Evolutionary conservation across 768 basidiomycete species (phyloP).

Genomic region (Lactarius vividus): DNA sequence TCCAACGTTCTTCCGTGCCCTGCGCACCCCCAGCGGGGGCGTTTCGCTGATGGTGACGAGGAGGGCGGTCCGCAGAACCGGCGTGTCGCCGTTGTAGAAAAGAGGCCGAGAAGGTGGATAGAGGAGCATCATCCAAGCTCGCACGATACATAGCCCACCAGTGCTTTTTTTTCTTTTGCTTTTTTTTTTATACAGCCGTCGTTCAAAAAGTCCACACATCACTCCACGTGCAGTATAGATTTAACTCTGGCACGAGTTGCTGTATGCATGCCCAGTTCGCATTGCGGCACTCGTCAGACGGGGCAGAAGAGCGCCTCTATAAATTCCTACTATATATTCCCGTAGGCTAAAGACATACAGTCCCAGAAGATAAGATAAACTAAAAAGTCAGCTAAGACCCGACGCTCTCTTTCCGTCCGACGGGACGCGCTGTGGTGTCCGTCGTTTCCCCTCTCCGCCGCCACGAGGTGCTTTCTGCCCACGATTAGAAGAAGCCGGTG

Average conservation of each 20-base stretch:
- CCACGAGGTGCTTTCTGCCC: neutral
- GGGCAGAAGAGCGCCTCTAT: neutral
- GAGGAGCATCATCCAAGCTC: constrained; percentile 53
- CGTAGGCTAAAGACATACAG: neutral
- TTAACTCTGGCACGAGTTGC: neutral
- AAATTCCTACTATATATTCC: neutral
- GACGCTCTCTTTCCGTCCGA: neutral
- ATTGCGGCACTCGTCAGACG: neutral
- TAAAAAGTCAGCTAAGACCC: neutral
- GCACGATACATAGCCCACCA: neutral
- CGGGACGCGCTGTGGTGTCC: neutral
- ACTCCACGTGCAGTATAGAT: neutral
- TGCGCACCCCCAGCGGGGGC: constrained; percentile 54
- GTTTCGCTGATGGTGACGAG: constrained; percentile 55
- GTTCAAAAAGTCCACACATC: neutral
- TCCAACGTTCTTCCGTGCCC: constrained; percentile 80
- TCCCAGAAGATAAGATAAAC: neutral
- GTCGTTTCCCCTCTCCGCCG: neutral
- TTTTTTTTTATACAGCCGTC: neutral
- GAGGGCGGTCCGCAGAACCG: constrained; percentile 28
- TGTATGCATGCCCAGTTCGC: neutral
- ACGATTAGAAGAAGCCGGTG: neutral
- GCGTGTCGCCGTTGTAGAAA: constrained; percentile 47
- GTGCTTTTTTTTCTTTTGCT: neutral
- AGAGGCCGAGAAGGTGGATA: constrained; percentile 75